Evolutionary conservation across 83 land plant species (phyloP).

Genomic region (Picea engelmannii): DNA sequence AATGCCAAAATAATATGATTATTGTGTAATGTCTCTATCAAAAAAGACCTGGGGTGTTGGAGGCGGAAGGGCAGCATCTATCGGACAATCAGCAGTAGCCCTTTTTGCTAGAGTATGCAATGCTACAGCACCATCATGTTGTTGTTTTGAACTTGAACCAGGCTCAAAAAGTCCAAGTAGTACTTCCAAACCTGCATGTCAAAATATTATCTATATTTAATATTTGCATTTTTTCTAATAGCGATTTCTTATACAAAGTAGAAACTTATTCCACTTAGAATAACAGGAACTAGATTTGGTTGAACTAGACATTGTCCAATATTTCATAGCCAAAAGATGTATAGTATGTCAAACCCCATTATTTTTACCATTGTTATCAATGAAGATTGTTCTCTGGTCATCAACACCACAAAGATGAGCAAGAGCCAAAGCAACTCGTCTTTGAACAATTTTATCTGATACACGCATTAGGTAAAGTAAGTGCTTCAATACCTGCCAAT

Average conservation of each 20-base stretch:
- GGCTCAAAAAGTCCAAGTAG: constrained; percentile 70
- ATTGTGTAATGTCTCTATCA: not conserved
- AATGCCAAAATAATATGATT: not conserved
- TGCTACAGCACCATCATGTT: constrained; percentile 80
- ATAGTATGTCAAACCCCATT: not conserved
- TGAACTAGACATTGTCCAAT: not conserved
- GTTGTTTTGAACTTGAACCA: constrained; percentile 62
- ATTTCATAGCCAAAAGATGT: not conserved
- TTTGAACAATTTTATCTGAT: constrained; percentile 74
- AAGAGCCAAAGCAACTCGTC: constrained; percentile 88
- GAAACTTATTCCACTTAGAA: not conserved
- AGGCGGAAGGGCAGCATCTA: constrained; percentile 92
- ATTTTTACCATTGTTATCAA: constrained; percentile 80
- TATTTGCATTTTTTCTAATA: not conserved
- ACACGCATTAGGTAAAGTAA: constrained; percentile 86
- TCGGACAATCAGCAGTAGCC: constrained; percentile 72
- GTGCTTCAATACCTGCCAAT: constrained; percentile 80
- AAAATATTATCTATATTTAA: not conserved
- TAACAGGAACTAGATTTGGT: not conserved
- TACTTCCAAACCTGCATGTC: constrained; percentile 75
- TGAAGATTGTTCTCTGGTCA: constrained; percentile 74
- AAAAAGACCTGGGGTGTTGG: constrained; percentile 86
- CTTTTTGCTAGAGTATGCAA: constrained; percentile 80
- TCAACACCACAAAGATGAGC: constrained; percentile 91
- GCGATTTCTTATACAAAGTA: not conserved